Evolutionary conservation across 2,329 filamentous ascomycete species (phyloP).

Genomic region (Albifimbria verrucaria): DNA sequence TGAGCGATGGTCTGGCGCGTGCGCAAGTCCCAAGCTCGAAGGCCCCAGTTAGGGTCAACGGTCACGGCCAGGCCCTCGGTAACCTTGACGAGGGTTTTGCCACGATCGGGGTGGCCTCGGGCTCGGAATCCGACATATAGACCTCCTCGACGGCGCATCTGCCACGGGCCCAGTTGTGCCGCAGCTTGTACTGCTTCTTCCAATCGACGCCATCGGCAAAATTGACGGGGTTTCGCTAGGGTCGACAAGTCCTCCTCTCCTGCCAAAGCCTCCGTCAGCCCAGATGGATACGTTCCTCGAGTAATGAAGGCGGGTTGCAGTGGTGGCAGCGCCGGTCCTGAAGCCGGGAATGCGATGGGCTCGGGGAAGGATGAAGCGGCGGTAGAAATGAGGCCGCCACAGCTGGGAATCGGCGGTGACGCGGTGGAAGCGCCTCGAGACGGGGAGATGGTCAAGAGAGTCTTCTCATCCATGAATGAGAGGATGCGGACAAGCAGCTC

Average conservation of each 20-base stretch:
- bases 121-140: conserved; percentile 45
- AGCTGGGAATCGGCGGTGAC: conserved; percentile 80
- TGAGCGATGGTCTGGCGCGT: conserved; percentile 58
- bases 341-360: conserved; percentile 72
- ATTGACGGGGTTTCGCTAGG: conserved; percentile 40
- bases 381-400: conserved; percentile 88
- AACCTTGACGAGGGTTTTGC: conserved; percentile 72
- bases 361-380: conserved; percentile 79
- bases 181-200: conserved; percentile 84
- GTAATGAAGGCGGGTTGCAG: conserved; percentile 38
- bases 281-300: conserved; percentile 40
- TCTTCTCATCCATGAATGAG: conserved; percentile 66
- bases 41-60: conserved; percentile 63
- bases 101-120: conserved; percentile 11
- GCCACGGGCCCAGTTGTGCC: conserved; percentile 88
- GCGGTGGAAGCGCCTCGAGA: conserved; percentile 72
- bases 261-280: conserved; percentile 38
- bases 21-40: conserved; percentile 76
- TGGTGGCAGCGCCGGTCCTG: conserved; percentile 28
- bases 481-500: conserved; percentile 85
- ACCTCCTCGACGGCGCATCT: conserved; percentile 79
- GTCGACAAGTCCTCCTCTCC: conserved; percentile 43
- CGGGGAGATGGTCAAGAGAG: conserved; percentile 60
- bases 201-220: conserved; percentile 58
- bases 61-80: conserved; percentile 75